phyloP scores from a whole-genome alignment of 495 filamentous ascomycete species.

The Neurospora discreta region DNA sequence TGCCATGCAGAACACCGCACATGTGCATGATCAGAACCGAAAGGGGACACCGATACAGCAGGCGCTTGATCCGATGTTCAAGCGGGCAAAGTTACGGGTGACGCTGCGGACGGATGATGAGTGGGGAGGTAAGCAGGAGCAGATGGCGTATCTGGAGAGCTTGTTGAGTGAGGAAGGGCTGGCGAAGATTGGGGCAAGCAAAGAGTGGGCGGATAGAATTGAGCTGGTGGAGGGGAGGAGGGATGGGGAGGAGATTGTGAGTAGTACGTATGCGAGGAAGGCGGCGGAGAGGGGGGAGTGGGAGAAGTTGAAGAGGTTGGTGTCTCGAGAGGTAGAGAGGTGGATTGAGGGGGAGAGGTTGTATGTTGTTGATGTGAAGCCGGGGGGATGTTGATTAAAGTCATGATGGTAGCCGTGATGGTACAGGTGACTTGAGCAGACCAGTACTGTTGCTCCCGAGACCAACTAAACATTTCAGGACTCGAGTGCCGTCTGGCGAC shows the following conservation, averaged over 20 bases:
- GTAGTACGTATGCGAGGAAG: constrained; percentile 69
- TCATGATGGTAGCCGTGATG: not conserved
- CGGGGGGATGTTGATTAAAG: constrained; percentile 21
- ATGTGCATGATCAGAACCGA: not conserved
- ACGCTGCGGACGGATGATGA: constrained; percentile 56
- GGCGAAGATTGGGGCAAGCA: constrained; percentile 46
- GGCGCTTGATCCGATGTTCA: constrained; percentile 57
- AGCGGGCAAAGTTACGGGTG: constrained; percentile 56
- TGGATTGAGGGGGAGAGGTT: constrained; percentile 45
- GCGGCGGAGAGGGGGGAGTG: constrained; percentile 43
- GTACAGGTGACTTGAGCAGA: not conserved
- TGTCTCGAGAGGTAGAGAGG: constrained; percentile 48
- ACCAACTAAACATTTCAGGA: not conserved
- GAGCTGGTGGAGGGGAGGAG: constrained; percentile 52
- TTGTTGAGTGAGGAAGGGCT: constrained; percentile 39
- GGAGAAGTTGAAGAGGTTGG: constrained; percentile 47
- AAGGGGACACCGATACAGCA: constrained; percentile 23
- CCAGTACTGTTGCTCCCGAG: not conserved
- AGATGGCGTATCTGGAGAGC: constrained; percentile 44
- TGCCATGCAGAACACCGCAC: constrained; percentile 26
- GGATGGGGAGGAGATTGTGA: constrained; percentile 48
- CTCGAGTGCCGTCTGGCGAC: not conserved
- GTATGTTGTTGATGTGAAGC: constrained; percentile 30
- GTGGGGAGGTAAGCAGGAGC: constrained; percentile 52
- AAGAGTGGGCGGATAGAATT: constrained; percentile 60